Evolutionary conservation across 2,329 filamentous ascomycete genomes (phyloP).

Genomic region (Neofusicoccum parvum): DNA sequence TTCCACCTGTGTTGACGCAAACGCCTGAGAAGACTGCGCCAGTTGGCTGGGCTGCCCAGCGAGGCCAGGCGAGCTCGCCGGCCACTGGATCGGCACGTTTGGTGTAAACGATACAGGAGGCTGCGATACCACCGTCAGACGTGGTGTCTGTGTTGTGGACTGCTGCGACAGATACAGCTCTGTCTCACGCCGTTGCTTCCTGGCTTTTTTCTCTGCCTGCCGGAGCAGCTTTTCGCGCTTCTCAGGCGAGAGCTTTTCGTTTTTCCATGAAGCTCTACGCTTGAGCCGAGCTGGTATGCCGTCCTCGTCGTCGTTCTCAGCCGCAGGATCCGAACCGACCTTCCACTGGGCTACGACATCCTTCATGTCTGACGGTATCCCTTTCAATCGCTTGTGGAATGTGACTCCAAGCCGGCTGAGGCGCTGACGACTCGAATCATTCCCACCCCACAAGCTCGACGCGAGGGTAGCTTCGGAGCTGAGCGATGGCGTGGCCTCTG

Average conservation of each 20-base stretch:
- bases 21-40: conserved; percentile 25
- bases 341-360: conserved; percentile 47
- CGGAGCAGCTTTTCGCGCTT: conserved; percentile 40
- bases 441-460: background rate
- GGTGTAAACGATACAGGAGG: background rate
- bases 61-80: conserved; percentile 23
- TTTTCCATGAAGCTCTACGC: conserved; percentile 30
- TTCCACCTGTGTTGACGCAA: conserved; percentile 37
- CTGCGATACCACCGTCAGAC: conserved; percentile 22
- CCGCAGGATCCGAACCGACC: conserved; percentile 36
- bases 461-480: conserved; percentile 18
- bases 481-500: conserved; percentile 29
- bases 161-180: conserved; percentile 23
- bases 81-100: conserved; percentile 18
- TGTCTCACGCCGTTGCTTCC: conserved; percentile 44
- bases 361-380: conserved; percentile 36
- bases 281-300: conserved; percentile 23
- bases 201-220: conserved; percentile 43
- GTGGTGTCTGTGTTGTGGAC: conserved; percentile 5
- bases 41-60: conserved; percentile 27
- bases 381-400: conserved; percentile 26
- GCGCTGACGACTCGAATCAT: background rate
- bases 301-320: background rate
- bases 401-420: conserved; percentile 6
- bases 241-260: conserved; percentile 40